Evolutionary conservation across 2,329 filamentous ascomycete genomes (phyloP), one percentile per base, ranked within the genome.

Genomic region (Fusarium globosum): DNA sequence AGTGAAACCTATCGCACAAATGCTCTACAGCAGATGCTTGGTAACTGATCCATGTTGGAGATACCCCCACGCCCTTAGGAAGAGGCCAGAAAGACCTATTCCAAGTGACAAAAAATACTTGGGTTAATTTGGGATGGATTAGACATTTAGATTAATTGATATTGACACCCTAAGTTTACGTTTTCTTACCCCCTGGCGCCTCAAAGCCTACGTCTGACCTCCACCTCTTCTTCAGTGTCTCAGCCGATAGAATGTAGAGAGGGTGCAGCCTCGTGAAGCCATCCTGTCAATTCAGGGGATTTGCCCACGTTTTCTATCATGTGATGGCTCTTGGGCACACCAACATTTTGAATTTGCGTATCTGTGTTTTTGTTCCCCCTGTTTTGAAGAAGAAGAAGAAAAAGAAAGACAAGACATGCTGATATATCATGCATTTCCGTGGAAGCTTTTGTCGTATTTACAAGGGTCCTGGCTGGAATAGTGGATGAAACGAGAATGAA

Each of bases 1-100:
- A 87, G 86, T 58, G 87, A 88, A 69, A 84, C 82, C 33, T 89
- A 90, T 74, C 81, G 86, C 28, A 81, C 85, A 14, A 88, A 88
- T 78, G 86, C 86, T 30, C 77, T 86, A 71, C 86, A 87, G 69
- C 87, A 89, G 79, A 87, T 85, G 83, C 74, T 85, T 35, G 76
- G 61, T 18, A 71, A 68, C 33, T 55, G 51, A 55, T 30, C 30
- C 30, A 30, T n/a, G 51, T 41, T 42, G 51, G 23, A 30, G 26
- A 28, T 42, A n/a, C 38, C 35, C 51, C 51, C 36, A 36, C 33
- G 49, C 30, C 28, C 16, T 33, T 8, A 16, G 30, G 48, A 2
- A 52, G 48, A 52, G n/a, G 18, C 12, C 30, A 26, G 48, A 52
- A 36, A 26, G 16, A 12, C 9, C n/a, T 23, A 52, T 52, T 52